These are phyloP conservation scores for Talaromyces wortmannii DNA, from an alignment of 495 filamentous ascomycete species.

Conservation along the genomic window DNA sequence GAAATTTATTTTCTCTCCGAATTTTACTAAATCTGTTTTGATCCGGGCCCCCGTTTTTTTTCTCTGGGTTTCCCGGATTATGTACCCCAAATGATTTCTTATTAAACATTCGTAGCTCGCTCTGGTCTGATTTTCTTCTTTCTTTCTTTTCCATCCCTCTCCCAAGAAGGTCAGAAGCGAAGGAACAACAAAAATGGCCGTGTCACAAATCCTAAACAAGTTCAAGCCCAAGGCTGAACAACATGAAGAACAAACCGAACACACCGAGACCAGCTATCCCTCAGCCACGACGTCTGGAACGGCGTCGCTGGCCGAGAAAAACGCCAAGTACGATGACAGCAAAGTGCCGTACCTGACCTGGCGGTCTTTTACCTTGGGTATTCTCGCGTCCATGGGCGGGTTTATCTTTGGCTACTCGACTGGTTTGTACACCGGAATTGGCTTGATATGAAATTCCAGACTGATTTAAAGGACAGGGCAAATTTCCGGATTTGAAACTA, in stretches of 20 bases:
- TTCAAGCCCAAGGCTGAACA: conserved; percentile 20
- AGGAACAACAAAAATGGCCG: conserved; percentile 19
- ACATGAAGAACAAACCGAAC: conserved; percentile 9
- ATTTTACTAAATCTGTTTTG: no score
- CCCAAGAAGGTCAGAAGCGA: background rate
- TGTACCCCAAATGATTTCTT: background rate
- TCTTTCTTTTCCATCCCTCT: conserved; percentile 8
- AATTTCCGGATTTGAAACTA: conserved; percentile 55
- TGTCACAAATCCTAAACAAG: conserved; percentile 23
- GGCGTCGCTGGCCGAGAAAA: conserved; percentile 32
- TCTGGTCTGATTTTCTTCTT: conserved; percentile 1
- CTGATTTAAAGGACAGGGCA: conserved; percentile 27
- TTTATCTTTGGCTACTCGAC: conserved; percentile 76
- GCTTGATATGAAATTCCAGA: background rate
- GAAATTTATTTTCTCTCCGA: no score
- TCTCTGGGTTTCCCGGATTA: background rate
- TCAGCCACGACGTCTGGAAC: conserved; percentile 4
- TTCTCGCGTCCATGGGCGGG: conserved; percentile 61
- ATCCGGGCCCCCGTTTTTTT: no score
- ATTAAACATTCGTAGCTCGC: background rate
- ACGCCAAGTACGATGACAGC: conserved; percentile 33
- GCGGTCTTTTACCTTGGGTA: conserved; percentile 42
- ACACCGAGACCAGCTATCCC: conserved; percentile 30
- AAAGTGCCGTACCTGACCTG: conserved; percentile 42
- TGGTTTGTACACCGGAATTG: conserved; percentile 20